These are phyloP conservation scores for Cercophora newfieldiana DNA, from an alignment of 495 filamentous ascomycete genomes.

Conservation along the genomic window DNA sequence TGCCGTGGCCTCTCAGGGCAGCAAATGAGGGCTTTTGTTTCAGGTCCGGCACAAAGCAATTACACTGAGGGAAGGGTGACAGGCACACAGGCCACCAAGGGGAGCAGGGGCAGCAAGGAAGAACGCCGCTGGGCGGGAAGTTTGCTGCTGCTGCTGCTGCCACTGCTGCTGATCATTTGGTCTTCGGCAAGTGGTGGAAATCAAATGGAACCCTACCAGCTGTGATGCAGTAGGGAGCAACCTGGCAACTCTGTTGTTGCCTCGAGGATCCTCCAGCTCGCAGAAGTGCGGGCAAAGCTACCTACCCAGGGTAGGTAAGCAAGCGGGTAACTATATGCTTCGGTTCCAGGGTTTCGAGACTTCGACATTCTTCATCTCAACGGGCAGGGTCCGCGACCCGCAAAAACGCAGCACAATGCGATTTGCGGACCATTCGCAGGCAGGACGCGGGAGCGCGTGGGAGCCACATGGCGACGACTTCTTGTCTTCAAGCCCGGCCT, in stretches of 20 bases:
- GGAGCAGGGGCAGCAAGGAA: slow-evolving; percentile 3
- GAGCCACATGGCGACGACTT: neutral
- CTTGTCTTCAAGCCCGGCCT: neutral
- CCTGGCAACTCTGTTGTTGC: neutral
- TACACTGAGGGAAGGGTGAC: neutral
- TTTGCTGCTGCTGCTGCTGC: neutral
- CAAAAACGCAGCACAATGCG: neutral
- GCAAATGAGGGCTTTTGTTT: slow-evolving; percentile 4
- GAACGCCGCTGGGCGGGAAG: neutral
- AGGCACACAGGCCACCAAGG: neutral
- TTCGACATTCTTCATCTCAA: neutral
- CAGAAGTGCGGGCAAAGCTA: too few species aligned
- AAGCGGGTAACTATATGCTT: too few species aligned
- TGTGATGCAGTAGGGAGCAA: neutral
- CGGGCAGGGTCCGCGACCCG: neutral
- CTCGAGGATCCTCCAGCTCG: too few species aligned
- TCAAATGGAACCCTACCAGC: neutral
- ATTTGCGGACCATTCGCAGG: neutral
- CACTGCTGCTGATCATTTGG: neutral
- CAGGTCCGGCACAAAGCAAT: neutral
- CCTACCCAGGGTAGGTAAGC: neutral
- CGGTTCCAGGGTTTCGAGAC: neutral
- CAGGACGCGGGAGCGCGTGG: neutral
- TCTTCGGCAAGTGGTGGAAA: slow-evolving; percentile 5
- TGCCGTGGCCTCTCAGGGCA: slow-evolving; percentile 7